Evolutionary conservation across 805 yeast species (phyloP).

Genomic region (Cyberlindnera petersonii): DNA sequence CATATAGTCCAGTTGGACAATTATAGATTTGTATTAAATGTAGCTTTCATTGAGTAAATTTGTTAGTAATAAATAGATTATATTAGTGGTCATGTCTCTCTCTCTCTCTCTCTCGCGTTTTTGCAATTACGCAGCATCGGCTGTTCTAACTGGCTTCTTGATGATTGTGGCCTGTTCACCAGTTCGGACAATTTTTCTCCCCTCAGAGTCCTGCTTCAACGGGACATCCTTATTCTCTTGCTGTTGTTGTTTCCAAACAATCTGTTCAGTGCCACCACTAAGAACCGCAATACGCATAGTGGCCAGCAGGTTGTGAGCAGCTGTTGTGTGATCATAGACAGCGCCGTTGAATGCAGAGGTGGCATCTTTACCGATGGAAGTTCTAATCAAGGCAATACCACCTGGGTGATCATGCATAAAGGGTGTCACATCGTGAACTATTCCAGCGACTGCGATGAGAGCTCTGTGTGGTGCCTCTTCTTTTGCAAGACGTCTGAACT

Average conservation of each 20-base stretch:
- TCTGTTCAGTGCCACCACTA: constrained; percentile 75
- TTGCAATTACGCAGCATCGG: constrained; percentile 59
- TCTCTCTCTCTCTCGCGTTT: too few species aligned
- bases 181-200: constrained; percentile 53
- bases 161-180: constrained; percentile 55
- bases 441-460: constrained; percentile 80
- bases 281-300: constrained; percentile 91
- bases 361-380: constrained; percentile 90
- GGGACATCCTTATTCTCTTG: constrained; percentile 62
- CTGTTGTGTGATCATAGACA: constrained; percentile 88
- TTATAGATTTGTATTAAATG: too few species aligned
- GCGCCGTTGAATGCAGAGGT: constrained; percentile 95
- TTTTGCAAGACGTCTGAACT: constrained; percentile 37
- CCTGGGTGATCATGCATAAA: constrained; percentile 94
- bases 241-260: constrained; percentile 76
- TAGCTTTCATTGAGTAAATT: too few species aligned
- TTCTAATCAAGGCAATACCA: constrained; percentile 70
- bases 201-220: constrained; percentile 48
- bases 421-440: constrained; percentile 90
- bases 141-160: constrained; percentile 44
- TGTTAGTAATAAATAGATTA: too few species aligned
- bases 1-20: too few species aligned
- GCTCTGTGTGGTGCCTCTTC: constrained; percentile 50
- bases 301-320: constrained; percentile 85
- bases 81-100: too few species aligned